Evolutionary conservation across 371 early-diverging fungal species (phyloP).

Genomic region (Parasitella parasitica): DNA sequence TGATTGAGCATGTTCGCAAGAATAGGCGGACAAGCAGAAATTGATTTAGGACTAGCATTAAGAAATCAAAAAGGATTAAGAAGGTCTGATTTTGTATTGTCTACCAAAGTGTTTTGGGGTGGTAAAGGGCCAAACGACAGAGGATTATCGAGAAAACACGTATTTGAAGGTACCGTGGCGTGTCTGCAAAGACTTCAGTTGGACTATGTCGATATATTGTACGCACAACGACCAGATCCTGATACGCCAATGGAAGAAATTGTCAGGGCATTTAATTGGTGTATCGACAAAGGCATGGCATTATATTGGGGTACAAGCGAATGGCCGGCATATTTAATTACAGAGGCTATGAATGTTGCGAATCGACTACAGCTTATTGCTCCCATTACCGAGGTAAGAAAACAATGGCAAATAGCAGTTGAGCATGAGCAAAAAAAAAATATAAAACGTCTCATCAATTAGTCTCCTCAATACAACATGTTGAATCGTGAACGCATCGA

Average conservation of each 20-base stretch:
- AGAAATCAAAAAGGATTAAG: constrained; percentile 61
- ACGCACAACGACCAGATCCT: constrained; percentile 81
- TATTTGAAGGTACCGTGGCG: constrained; percentile 80
- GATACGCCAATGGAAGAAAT: constrained; percentile 81
- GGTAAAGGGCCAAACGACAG: constrained; percentile 80
- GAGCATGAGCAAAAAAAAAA: not conserved
- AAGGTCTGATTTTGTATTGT: constrained; percentile 75
- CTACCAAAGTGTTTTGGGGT: constrained; percentile 87
- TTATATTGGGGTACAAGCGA: constrained; percentile 89
- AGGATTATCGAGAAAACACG: constrained; percentile 84
- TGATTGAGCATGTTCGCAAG: no score
- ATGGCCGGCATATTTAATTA: constrained; percentile 81
- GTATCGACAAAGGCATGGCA: constrained; percentile 82
- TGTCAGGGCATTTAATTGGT: constrained; percentile 84
- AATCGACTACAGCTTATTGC: constrained; percentile 65
- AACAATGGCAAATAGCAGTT: not conserved
- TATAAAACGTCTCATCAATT: constrained; percentile 51
- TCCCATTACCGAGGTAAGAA: constrained; percentile 60
- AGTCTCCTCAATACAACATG: constrained; percentile 90
- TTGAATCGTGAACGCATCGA: constrained; percentile 80
- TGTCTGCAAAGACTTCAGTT: constrained; percentile 73
- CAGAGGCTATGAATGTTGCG: constrained; percentile 77
- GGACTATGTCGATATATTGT: constrained; percentile 81
- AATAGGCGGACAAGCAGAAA: constrained; percentile 72
- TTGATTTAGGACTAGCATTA: constrained; percentile 78